These are phyloP conservation scores for Lactarius vividus DNA, from an alignment of 768 basidiomycete genomes.

Conservation along the genomic window DNA sequence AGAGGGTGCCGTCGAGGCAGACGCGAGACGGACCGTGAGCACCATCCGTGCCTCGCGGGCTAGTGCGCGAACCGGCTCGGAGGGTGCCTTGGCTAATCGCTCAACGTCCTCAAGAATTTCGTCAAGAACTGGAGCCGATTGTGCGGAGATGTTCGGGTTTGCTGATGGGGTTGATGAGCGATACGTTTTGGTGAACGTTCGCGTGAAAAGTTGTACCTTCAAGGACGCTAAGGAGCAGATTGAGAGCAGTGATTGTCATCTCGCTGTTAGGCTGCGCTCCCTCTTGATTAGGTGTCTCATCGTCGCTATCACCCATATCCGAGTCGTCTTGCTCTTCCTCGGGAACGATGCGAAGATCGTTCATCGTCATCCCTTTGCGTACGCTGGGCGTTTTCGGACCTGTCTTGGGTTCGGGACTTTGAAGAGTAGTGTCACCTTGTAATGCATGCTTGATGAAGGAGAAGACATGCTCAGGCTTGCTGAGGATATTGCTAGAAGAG, in stretches of 20 bases:
- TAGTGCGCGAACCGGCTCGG: conserved; percentile 50
- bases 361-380: conserved; percentile 32
- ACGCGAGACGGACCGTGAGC: conserved; percentile 75
- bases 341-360: conserved; percentile 39
- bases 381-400: background rate
- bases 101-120: conserved; percentile 70
- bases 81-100: conserved; percentile 47
- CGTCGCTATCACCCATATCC: conserved; percentile 40
- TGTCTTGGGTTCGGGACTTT: conserved; percentile 19
- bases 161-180: conserved; percentile 29
- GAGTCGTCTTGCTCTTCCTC: conserved; percentile 37
- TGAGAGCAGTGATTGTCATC: conserved; percentile 74
- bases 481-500: conserved; percentile 54
- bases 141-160: conserved; percentile 60
- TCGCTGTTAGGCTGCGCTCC: conserved; percentile 48
- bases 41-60: conserved; percentile 81
- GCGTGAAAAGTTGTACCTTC: conserved; percentile 55
- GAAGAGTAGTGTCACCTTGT: conserved; percentile 34
- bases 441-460: conserved; percentile 80
- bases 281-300: conserved; percentile 51
- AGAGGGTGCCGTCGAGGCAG: conserved; percentile 43
- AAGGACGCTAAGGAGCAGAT: conserved; percentile 76
- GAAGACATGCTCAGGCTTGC: conserved; percentile 71
- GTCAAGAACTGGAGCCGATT: conserved; percentile 59
- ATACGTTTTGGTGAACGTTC: background rate